Percentiles rank a stretch among this genome's conserved stretches.
Evolutionary conservation across 768 basidiomycete species (phyloP).

Genomic region (Clathrus columnatus): DNA sequence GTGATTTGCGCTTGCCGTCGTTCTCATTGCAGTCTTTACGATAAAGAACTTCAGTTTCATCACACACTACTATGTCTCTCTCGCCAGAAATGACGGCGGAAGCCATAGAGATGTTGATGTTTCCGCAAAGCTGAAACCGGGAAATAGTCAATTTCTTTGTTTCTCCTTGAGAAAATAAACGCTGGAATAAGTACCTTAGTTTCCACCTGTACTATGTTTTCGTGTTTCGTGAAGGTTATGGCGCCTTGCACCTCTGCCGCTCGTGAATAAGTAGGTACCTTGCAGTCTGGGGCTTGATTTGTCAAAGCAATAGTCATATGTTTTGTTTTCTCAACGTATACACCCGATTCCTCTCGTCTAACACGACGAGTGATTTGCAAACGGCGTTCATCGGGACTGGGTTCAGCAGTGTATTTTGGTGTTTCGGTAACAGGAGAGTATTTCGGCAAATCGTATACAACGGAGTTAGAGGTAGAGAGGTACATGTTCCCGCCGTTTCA

Average conservation of each 20-base stretch:
- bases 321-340: slow-evolving; percentile 5
- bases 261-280: slow-evolving; percentile 50
- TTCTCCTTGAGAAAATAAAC: not conserved
- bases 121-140: not conserved
- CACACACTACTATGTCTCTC: not conserved
- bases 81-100: slow-evolving; percentile 1
- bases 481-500: not conserved
- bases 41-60: not conserved
- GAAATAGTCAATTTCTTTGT: not conserved
- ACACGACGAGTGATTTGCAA: slow-evolving; percentile 18
- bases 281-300: slow-evolving; percentile 41
- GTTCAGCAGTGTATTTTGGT: slow-evolving; percentile 46
- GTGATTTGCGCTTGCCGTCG: not conserved
- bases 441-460: not conserved
- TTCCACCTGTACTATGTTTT: slow-evolving; percentile 51
- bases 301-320: slow-evolving; percentile 37
- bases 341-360: slow-evolving; percentile 5
- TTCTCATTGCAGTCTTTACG: not conserved
- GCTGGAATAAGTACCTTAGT: slow-evolving; percentile 38
- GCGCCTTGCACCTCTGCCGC: slow-evolving; percentile 45
- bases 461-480: not conserved
- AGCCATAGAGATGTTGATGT: not conserved
- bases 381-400: slow-evolving; percentile 43
- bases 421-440: slow-evolving; percentile 19
- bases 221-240: slow-evolving; percentile 46